phyloP scores from a whole-genome alignment of 495 filamentous ascomycete genomes.

The Neurospora tetrasperma region DNA sequence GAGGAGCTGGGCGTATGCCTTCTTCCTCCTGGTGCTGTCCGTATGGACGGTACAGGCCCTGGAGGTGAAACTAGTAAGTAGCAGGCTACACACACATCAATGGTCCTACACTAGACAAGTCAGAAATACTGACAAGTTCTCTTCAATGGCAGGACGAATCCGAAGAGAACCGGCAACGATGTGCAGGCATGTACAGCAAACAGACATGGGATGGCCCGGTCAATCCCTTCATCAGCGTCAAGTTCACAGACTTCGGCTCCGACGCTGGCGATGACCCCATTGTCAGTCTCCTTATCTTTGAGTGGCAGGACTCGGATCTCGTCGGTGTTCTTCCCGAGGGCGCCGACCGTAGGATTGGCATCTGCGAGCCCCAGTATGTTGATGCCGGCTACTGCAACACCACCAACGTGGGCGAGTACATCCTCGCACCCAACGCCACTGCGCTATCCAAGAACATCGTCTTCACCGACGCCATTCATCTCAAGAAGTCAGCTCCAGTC shows the following conservation, averaged over 20 bases:
- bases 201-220: conserved; percentile 80
- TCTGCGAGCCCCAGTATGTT: conserved; percentile 64
- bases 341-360: conserved; percentile 48
- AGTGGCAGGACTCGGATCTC: conserved; percentile 76
- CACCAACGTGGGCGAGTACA: conserved; percentile 73
- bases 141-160: conserved; percentile 50
- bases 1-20: conserved; percentile 30
- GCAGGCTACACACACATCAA: background rate
- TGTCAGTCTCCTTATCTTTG: conserved; percentile 82
- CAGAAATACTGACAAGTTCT: background rate
- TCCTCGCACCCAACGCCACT: conserved; percentile 64
- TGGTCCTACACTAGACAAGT: background rate
- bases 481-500: conserved; percentile 62
- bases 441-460: conserved; percentile 59
- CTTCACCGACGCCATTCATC: conserved; percentile 66
- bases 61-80: conserved; percentile 44
- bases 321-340: conserved; percentile 49
- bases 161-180: conserved; percentile 71
- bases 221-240: conserved; percentile 80
- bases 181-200: conserved; percentile 93
- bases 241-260: conserved; percentile 56
- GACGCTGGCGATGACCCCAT: conserved; percentile 53
- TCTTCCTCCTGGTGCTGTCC: conserved; percentile 39
- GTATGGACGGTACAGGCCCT: conserved; percentile 50
- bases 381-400: conserved; percentile 57